Evolutionary conservation across 768 basidiomycete species (phyloP).

Genomic region (Rhodosporidiobolus sp.): DNA sequence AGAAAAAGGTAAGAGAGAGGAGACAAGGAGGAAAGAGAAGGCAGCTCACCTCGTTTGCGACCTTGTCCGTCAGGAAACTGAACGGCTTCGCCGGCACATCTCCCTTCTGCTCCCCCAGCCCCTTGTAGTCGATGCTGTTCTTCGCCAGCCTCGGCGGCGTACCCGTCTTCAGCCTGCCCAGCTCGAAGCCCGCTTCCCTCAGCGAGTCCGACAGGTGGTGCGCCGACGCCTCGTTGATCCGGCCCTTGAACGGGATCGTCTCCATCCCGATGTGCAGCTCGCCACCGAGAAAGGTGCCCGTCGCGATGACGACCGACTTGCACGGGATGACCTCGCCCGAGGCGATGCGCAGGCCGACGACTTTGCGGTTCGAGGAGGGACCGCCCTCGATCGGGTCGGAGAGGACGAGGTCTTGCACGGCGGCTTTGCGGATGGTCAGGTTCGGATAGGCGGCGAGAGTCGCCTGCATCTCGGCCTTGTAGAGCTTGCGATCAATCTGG

Average conservation of each 20-base stretch:
- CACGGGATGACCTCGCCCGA: conserved; percentile 68
- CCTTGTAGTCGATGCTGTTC: conserved; percentile 66
- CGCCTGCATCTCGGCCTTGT: conserved; percentile 77
- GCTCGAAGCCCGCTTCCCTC: conserved; percentile 68
- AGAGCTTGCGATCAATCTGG: conserved; percentile 79
- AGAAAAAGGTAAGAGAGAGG: not conserved
- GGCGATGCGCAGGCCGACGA: conserved; percentile 35
- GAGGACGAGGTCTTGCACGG: conserved; percentile 55
- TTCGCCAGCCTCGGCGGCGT: conserved; percentile 77
- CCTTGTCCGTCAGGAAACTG: conserved; percentile 65
- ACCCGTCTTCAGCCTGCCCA: conserved; percentile 74
- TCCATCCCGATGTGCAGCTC: conserved; percentile 79
- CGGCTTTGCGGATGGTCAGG: conserved; percentile 50
- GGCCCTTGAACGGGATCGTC: conserved; percentile 39
- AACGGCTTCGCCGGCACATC: conserved; percentile 68
- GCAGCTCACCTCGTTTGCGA: conserved; percentile 64
- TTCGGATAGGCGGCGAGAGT: conserved; percentile 64
- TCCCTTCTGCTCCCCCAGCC: conserved; percentile 63
- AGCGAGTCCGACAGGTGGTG: conserved; percentile 74
- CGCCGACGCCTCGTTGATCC: conserved; percentile 47
- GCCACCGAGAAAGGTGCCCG: conserved; percentile 85
- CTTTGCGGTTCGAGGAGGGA: not conserved
- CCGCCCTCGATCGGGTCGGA: conserved; percentile 50
- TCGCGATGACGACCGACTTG: conserved; percentile 79
- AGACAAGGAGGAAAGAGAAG: not conserved